Evolutionary conservation across 179 eudicot species (phyloP), one percentile per base, ranked within the genome.

Genomic region (Pouteria campechiana): DNA sequence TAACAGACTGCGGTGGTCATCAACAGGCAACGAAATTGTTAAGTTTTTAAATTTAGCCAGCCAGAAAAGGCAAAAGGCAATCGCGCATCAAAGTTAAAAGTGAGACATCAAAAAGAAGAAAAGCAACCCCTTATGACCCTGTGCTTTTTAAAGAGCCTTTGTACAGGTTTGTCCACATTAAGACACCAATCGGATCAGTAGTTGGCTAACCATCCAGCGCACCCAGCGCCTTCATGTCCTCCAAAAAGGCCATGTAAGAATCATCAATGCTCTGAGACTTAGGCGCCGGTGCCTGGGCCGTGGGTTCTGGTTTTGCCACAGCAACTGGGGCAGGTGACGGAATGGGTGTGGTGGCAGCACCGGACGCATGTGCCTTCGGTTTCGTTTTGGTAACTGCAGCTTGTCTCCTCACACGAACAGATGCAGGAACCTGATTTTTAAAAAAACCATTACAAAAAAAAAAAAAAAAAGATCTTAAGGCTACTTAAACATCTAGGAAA

Each of bases 161-260:
- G n/a, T n/a, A n/a, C n/a, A n/a, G n/a, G n/a, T n/a, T n/a, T n/a
- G n/a, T n/a, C n/a, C n/a, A n/a, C n/a, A n/a, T n/a, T n/a, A n/a
- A n/a, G n/a, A n/a, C n/a, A n/a, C n/a, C n/a, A n/a, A n/a, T n/a
- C n/a, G n/a, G n/a, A n/a, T n/a, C n/a, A n/a, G n/a, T n/a, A n/a
- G n/a, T n/a, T n/a, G n/a, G n/a, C n/a, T n/a, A 89, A 57, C 83
- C 36, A 32, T 89, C 93, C 27, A 89, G 97, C 25, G 97, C 97
- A 52, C 97, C 97, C 18, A 89, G 79, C 5, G 81, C 93, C 55
- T 89, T 89, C 97, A 89, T 89, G 63, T 89, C 97, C 76, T 89
- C 95, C 70, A 89, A 74, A 69, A 89, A 89, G 32, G 97, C 95
- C 58, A 40, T 56, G 48, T 89, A 89, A 1, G 97, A 89, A 46